Evolutionary conservation across 805 yeast genomes (phyloP).

Genomic region (Yueomyces sinensis): DNA sequence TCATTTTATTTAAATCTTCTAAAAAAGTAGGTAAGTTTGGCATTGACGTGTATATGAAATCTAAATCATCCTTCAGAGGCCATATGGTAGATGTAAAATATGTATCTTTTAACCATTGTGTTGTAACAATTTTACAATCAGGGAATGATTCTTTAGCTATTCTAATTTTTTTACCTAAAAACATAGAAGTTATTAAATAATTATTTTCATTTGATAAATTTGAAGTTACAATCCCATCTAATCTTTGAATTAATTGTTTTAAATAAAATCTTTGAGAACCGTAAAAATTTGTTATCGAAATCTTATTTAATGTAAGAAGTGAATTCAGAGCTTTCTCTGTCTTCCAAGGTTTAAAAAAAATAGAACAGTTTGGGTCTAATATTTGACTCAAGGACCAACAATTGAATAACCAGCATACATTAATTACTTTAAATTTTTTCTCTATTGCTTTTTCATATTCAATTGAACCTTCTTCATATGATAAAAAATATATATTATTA

Average conservation of each 20-base stretch:
- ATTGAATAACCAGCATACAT: slow-evolving; percentile 62
- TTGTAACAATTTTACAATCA: slow-evolving; percentile 44
- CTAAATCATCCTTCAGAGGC: too few relatives aligned
- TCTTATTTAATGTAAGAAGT: slow-evolving; percentile 17
- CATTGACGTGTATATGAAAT: too few relatives aligned
- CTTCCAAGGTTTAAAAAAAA: slow-evolving; percentile 59
- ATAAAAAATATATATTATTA: too few relatives aligned
- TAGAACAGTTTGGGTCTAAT: slow-evolving; percentile 38
- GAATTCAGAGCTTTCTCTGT: too few relatives aligned
- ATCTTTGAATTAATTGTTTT: slow-evolving; percentile 41
- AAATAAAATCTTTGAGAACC: slow-evolving; percentile 77
- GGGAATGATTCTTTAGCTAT: slow-evolving; percentile 59
- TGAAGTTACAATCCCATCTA: slow-evolving; percentile 72
- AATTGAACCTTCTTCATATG: too few relatives aligned
- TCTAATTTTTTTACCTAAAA: slow-evolving; percentile 59
- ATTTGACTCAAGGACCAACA: slow-evolving; percentile 44
- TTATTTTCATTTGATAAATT: slow-evolving; percentile 52
- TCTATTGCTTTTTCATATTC: too few relatives aligned
- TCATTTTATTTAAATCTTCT: too few relatives aligned
- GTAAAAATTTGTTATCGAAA: slow-evolving; percentile 63
- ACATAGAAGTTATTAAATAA: slow-evolving; percentile 54
- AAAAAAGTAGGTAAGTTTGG: too few relatives aligned
- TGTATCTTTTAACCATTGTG: too few relatives aligned
- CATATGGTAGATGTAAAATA: too few relatives aligned
- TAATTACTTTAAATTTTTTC: slow-evolving; percentile 40